Conservation (phyloP, 495 filamentous ascomycete genomes). For the Talaromyces wortmannii region DNA sequence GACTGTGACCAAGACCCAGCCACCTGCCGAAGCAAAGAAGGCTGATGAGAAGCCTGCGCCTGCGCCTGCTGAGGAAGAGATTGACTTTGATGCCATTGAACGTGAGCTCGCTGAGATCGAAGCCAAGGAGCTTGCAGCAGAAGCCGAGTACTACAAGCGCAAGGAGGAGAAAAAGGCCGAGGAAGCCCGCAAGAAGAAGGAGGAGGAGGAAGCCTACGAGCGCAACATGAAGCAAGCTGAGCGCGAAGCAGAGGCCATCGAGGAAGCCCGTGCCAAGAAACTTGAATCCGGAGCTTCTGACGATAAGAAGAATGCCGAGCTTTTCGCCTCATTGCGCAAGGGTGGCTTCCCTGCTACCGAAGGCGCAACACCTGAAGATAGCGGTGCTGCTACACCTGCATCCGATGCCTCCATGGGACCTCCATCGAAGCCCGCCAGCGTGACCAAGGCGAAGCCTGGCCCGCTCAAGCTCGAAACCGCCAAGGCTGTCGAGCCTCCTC, state of each 20-base stretch:
- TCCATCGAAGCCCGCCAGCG: conserved; percentile 45
- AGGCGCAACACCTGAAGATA: conserved; percentile 40
- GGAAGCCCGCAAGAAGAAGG: conserved; percentile 51
- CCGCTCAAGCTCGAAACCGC: conserved; percentile 78
- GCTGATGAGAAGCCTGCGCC: conserved; percentile 34
- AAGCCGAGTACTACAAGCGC: conserved; percentile 53
- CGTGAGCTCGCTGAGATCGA: conserved; percentile 46
- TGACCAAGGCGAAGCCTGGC: conserved; percentile 63
- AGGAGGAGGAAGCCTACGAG: conserved; percentile 40
- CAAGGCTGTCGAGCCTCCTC: conserved; percentile 76
- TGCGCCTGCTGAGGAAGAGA: conserved; percentile 36
- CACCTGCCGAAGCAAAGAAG: conserved; percentile 12
- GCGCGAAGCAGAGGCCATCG: conserved; percentile 47
- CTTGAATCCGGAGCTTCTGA: conserved; percentile 29
- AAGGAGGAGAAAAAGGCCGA: conserved; percentile 57
- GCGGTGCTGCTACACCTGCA: conserved; percentile 46
- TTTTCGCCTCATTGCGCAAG: conserved; percentile 54
- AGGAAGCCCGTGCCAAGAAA: conserved; percentile 46
- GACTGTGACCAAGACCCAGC: conserved; percentile 6
- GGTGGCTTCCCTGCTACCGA: conserved; percentile 38
- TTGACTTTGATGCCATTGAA: conserved; percentile 45
- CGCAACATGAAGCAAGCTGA: conserved; percentile 52
- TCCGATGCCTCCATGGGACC: conserved; percentile 49
- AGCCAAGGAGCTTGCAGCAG: conserved; percentile 52
- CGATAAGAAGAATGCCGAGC: conserved; percentile 34